Evolutionary conservation across 1,139 yeast genomes (phyloP).

Genomic region (Kazachstania sp.): DNA sequence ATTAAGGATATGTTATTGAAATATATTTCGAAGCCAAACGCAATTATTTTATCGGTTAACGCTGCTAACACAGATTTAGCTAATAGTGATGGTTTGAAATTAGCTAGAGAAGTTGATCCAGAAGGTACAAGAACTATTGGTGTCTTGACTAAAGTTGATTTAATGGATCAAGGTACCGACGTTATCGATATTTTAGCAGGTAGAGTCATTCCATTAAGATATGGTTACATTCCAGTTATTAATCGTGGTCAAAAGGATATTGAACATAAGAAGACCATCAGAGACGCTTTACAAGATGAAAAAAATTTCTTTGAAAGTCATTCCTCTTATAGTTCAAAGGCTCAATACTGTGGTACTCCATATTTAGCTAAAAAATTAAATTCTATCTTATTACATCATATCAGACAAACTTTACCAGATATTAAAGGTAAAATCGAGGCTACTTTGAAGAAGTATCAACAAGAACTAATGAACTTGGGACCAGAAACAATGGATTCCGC

Average conservation of each 20-base stretch:
- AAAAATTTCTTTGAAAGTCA: slow-evolving; percentile 66
- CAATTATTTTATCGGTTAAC: slow-evolving; percentile 88
- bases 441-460: slow-evolving; percentile 72
- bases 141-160: slow-evolving; percentile 90
- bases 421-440: slow-evolving; percentile 85
- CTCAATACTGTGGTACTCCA: slow-evolving; percentile 92
- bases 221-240: slow-evolving; percentile 95
- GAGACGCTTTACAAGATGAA: slow-evolving; percentile 82
- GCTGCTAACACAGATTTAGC: slow-evolving; percentile 98
- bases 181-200: slow-evolving; percentile 96
- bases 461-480: slow-evolving; percentile 67
- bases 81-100: slow-evolving; percentile 89
- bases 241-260: slow-evolving; percentile 97
- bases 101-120: slow-evolving; percentile 97
- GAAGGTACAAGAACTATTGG: slow-evolving; percentile 96
- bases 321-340: slow-evolving; percentile 73
- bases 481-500: slow-evolving; percentile 87
- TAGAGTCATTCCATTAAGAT: slow-evolving; percentile 86
- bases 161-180: slow-evolving; percentile 99
- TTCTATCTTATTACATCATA: slow-evolving; percentile 83
- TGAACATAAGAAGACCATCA: slow-evolving; percentile 74
- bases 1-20: slow-evolving; percentile 91
- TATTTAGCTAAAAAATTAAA: slow-evolving; percentile 89
- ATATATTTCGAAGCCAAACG: slow-evolving; percentile 91
- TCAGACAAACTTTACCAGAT: slow-evolving; percentile 88